Base-by-base conservation (phyloP, 1,139 yeast species). In the Diutina neorugosa region DNA sequence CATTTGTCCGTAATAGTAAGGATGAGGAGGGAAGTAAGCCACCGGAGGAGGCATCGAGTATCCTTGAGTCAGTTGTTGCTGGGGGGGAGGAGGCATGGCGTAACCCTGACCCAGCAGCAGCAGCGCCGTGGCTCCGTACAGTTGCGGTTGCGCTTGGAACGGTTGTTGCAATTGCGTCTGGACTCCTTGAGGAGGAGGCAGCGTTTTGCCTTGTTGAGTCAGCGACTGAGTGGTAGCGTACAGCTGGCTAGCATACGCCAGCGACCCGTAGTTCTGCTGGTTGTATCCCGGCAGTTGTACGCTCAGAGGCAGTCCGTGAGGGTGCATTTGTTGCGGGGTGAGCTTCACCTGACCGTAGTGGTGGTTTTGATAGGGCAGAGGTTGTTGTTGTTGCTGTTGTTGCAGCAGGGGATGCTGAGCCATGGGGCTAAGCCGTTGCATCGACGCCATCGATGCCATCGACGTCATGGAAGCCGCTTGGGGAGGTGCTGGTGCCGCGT, bases 1-100 rank as follows among this genome's bases (percentile, higher is more conserved):
- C 40, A 25, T n/a, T 11, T 16, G 31, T 18, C 40, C 40, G 21
- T 46, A 46, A n/a, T 46, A 46, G 12, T 46, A 46, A 11, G 50
- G 18, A 14, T 46, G 50, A 8, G 50, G 50, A 12, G 50, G 40
- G 18, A 46, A 46, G 14, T 46, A 46, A 7, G 37, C 40, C 40
- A 46, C 50, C 20, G 50, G 50, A n/a, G 50, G 50, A 2, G 50
- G 50, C 50, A 46, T 46, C 9, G 27, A 19, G 40, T 46, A 46
- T n/a, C 50, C 18, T 5, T n/a, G 18, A n/a, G 41, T 4, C 21
- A 34, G 37, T 23, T 23, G 25, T 14, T 4, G 40, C n/a, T 11
- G 40, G 4, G 4, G 40, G 4, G 50, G 50, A 6, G 50, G 50
- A 7, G 50, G 50, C 50, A 46, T 46, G 9, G 27, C 37, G 40